Evolutionary conservation across 2,329 filamentous ascomycete species (phyloP).

Genomic region (Chaetothyriales sp.): DNA sequence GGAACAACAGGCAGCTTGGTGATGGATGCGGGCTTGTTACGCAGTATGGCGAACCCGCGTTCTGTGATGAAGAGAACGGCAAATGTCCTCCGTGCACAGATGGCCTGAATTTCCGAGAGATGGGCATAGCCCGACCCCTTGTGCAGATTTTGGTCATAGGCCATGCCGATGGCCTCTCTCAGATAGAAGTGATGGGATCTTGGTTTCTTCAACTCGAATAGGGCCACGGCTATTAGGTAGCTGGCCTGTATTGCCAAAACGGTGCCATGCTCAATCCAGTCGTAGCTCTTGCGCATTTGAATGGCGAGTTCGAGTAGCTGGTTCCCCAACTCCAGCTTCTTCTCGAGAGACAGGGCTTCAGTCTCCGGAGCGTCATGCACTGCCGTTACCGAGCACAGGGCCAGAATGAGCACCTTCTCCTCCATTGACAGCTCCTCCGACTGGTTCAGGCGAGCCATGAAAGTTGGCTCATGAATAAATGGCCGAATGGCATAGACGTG

Average conservation of each 20-base stretch:
- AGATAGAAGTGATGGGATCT: constrained; percentile 18
- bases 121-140: constrained; percentile 11
- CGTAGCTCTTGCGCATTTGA: constrained; percentile 9
- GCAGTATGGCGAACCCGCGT: constrained; percentile 16
- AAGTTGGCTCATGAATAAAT: constrained; percentile 15
- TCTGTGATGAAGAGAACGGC: constrained; percentile 18
- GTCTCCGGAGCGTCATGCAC: constrained; percentile 16
- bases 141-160: constrained; percentile 14
- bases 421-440: constrained; percentile 12
- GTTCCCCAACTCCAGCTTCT: constrained; percentile 13
- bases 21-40: constrained; percentile 18
- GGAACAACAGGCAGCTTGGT: constrained; percentile 11
- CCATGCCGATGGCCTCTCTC: constrained; percentile 17
- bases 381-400: constrained; percentile 16
- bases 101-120: constrained; percentile 12
- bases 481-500: constrained; percentile 17
- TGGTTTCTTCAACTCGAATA: constrained; percentile 18
- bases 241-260: constrained; percentile 15
- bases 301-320: constrained; percentile 16
- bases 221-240: constrained; percentile 15
- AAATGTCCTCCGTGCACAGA: constrained; percentile 17
- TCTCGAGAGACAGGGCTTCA: constrained; percentile 12
- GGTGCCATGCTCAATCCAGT: constrained; percentile 16
- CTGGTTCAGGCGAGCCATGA: constrained; percentile 11
- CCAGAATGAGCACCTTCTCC: constrained; percentile 16